These are phyloP conservation scores for Babjeviella inositovora DNA, from an alignment of 805 yeast genomes.

Conservation along the genomic window DNA sequence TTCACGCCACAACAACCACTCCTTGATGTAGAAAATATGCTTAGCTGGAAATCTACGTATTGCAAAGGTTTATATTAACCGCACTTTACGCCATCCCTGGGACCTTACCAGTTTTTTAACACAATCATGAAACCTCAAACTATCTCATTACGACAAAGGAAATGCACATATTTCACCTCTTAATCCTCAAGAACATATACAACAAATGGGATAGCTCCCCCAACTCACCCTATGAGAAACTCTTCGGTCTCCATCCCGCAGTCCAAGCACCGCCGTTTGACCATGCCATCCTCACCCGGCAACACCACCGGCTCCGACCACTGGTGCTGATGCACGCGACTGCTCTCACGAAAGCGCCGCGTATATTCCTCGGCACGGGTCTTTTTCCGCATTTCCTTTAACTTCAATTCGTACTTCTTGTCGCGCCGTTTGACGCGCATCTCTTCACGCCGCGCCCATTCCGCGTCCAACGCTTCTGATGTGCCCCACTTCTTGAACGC, in stretches of 20 bases:
- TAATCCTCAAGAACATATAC: too few relatives aligned
- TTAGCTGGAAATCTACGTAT: too few relatives aligned
- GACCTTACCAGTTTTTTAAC: too few relatives aligned
- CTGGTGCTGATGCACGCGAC: slow-evolving; percentile 54
- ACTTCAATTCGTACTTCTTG: slow-evolving; percentile 58
- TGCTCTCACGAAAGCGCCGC: slow-evolving; percentile 43
- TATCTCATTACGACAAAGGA: too few relatives aligned
- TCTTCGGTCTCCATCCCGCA: slow-evolving; percentile 85
- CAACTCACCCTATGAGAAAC: slow-evolving; percentile 19
- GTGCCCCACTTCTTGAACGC: slow-evolving; percentile 95
- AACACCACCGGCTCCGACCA: slow-evolving; percentile 46
- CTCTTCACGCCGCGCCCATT: slow-evolving; percentile 75
- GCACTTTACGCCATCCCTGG: too few relatives aligned
- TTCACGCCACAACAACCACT: too few relatives aligned
- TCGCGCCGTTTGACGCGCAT: slow-evolving; percentile 61
- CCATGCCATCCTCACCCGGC: slow-evolving; percentile 17
- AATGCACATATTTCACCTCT: too few relatives aligned
- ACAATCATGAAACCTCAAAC: too few relatives aligned
- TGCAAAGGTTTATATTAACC: too few relatives aligned
- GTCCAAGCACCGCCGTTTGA: slow-evolving; percentile 49
- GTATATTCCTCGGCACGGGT: slow-evolving; percentile 88
- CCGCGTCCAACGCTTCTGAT: slow-evolving; percentile 75
- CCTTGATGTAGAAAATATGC: too few relatives aligned
- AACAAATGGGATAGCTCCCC: too few relatives aligned
- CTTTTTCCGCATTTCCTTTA: slow-evolving; percentile 77